Evolutionary conservation across 495 filamentous ascomycete genomes (phyloP), one percentile per base, ranked within the genome.

Genomic region (Podospora sp.): DNA sequence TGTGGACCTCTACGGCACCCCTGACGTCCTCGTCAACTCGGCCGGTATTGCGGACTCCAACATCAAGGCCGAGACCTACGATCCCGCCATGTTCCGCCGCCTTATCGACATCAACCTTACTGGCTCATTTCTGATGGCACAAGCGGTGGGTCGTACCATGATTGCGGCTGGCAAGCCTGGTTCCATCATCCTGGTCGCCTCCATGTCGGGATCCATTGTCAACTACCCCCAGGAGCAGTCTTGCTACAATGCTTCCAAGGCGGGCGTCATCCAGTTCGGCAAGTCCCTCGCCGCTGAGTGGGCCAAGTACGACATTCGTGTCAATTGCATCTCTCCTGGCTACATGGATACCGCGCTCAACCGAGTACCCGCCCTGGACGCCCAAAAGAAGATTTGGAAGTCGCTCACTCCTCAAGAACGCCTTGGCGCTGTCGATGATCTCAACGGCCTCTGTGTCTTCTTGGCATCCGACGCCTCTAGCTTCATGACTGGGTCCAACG

Each of bases 301-400:
- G 91, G 88, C 89, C 69, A 87, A 87, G 72, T 83, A 91, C 73
- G 81, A 82, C 68, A 91, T 92, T 74, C 88, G 90, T 49, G 90
- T 92, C 68, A 93, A 93, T 82, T 87, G 84, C 68, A 92, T 92
- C 75, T 90, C 87, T 18, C 90, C 90, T 26, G 90, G 90, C 35
- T 92, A 92, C 77, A 93, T 92, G 89, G 90, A 92, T 79, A 92
- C 90, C 2, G 88, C 86, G 6, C 79, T 91, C 63, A 91, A 91
- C 83, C 86, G 88, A 49, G 88, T 91, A 6, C 88, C 88, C 52
- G 88, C 88, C 46, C 84, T 91, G 29, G 88, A 91, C 64, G 88
- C 87, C 50, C 86, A 93, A 79, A 92, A 92, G 82, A 86, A 85
- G 76, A 88, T 93, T 73, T 96, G 92, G 92, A 87, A 85, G 60